Evolutionary conservation across 106 monocot genomes (phyloP), one percentile per base, ranked within the genome.

Genomic region (Triglochin maritima): DNA sequence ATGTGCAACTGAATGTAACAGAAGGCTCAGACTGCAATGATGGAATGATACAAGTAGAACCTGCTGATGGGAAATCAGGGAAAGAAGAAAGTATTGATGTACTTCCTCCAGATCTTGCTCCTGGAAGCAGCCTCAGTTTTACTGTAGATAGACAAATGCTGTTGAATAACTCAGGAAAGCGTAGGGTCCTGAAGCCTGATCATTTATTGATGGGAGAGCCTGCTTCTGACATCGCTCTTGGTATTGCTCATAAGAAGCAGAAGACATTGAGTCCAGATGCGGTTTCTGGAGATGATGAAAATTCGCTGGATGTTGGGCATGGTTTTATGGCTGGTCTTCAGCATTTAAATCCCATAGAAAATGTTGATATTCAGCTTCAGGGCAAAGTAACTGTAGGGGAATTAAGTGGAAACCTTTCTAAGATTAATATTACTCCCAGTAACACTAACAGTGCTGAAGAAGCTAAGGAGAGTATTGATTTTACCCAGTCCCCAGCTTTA

Each of bases 231-330:
- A 63, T 60, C 43, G 46, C 29, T 67, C 29, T 69, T 6, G 67
- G 49, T 68, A 69, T 65, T 71, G 56, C 59, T 71, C 60, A 71
- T 64, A 87, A 81, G 69, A 87, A 82, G 55, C 82, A 85, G 71
- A 84, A 84, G 68, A 41, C 67, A 52, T 49, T 56, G 46, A 16
- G 45, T 64, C 57, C 57, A 56, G 73, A 78, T 75, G 6, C n/a
- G 45, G 41, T 69, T 71, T 66, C 81, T 67, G 48, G 44, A 46
- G 46, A 17, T 52, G 63, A 44, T 64, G 72, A 71, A 69, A 48
- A 66, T 17, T 44, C 57, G 9, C 29, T 72, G 57, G 56, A 67
- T n/a, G 14, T 41, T 15, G 7, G 56, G 64, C 65, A 59, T 7
- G 49, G 29, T 67, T 59, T 63, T n/a, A 48, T 48, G 9, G 44